Conservation (phyloP, 176 grass and related monocot species). For the Canna indica region DNA sequence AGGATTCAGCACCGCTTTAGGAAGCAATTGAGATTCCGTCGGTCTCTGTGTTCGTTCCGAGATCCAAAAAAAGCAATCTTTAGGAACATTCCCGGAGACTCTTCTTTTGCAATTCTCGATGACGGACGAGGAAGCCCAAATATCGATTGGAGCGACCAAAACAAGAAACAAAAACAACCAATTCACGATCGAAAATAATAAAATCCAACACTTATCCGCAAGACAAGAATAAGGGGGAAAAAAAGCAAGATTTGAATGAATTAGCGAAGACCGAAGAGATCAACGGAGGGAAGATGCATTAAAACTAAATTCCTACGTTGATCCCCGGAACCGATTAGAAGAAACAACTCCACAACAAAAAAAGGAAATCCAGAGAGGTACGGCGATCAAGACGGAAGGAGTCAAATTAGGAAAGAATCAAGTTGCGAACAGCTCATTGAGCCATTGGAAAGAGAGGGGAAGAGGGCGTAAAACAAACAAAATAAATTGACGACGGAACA, state of each 20-base stretch:
- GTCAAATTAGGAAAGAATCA: not conserved
- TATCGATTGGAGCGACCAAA: not conserved
- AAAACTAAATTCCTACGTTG: not conserved
- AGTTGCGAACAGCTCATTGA: not conserved
- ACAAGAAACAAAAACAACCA: not conserved
- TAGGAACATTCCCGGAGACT: constrained; percentile 2
- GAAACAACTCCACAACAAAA: not conserved
- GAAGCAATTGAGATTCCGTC: not conserved
- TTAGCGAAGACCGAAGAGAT: not conserved
- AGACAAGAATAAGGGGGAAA: not conserved
- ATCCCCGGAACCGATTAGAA: not conserved
- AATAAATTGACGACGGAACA: not conserved
- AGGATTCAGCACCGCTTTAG: not conserved
- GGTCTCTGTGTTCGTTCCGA: not conserved
- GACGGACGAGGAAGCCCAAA: not conserved
- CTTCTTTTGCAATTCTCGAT: constrained; percentile 5
- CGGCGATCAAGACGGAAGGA: not conserved
- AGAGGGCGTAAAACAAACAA: not conserved
- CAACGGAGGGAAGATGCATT: not conserved
- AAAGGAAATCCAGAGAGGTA: not conserved
- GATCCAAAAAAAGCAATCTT: not conserved
- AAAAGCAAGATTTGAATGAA: not conserved
- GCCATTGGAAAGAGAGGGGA: not conserved
- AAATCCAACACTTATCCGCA: not conserved
- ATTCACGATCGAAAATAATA: not conserved